Conservation (phyloP, 1,139 yeast species). For the Maudiozyma humilis region DNA sequence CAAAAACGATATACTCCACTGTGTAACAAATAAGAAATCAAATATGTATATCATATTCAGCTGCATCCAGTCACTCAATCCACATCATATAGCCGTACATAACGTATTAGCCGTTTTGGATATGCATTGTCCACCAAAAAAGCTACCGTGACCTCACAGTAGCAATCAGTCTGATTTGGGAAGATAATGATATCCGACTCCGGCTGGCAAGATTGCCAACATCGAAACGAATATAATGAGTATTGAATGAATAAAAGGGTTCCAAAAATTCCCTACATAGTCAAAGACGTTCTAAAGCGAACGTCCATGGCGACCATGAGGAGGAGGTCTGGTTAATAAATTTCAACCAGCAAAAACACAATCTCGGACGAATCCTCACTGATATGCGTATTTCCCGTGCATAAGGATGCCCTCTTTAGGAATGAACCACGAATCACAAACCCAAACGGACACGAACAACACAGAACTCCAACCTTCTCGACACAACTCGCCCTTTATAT, state of each 20-base stretch:
- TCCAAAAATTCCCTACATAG: slow-evolving; percentile 40
- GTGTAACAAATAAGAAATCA: too few species aligned
- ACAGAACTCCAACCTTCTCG: background rate
- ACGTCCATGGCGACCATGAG: slow-evolving; percentile 40
- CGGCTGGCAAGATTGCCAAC: background rate
- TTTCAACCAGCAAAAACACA: slow-evolving; percentile 99
- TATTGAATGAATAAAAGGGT: slow-evolving; percentile 9
- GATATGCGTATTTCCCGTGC: slow-evolving; percentile 99
- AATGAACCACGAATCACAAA: background rate
- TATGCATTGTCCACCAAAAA: background rate
- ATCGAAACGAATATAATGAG: background rate
- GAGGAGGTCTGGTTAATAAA: slow-evolving; percentile 91
- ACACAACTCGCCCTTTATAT: background rate
- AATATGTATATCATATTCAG: too few species aligned
- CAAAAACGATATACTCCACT: too few species aligned
- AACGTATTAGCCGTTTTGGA: too few species aligned
- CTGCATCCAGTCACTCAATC: too few species aligned
- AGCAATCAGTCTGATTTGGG: slow-evolving; percentile 1
- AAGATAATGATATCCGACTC: background rate
- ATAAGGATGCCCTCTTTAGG: slow-evolving; percentile 60
- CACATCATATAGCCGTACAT: too few species aligned
- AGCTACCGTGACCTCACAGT: slow-evolving; percentile 8
- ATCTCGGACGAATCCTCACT: slow-evolving; percentile 99
- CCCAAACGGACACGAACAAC: background rate
- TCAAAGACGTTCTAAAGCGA: slow-evolving; percentile 38